Conservation (phyloP, 2,329 filamentous ascomycete species). For the Coniochaeta sp. region DNA sequence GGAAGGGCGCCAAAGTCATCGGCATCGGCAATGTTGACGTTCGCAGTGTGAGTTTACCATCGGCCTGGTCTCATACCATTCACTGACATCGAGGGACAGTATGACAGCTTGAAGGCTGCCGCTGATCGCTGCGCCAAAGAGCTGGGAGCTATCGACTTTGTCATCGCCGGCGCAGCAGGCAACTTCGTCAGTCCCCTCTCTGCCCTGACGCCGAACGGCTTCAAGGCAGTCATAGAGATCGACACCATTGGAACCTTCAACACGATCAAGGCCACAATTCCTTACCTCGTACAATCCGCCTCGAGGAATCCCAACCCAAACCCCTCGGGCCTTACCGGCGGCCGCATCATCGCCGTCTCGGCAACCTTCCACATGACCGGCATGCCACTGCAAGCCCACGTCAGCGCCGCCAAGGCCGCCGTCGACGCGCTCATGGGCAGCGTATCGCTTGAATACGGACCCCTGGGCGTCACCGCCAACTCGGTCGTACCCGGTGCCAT, state of each 20-base stretch:
- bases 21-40: constrained; percentile 79
- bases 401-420: constrained; percentile 84
- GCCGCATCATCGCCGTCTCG: constrained; percentile 83
- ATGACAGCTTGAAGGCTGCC: constrained; percentile 61
- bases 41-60: constrained; percentile 48
- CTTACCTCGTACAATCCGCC: constrained; percentile 72
- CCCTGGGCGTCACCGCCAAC: constrained; percentile 79
- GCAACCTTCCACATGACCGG: constrained; percentile 90
- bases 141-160: constrained; percentile 83
- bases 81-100: constrained; percentile 23
- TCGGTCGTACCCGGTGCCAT: constrained; percentile 86
- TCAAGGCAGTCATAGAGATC: constrained; percentile 94
- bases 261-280: constrained; percentile 85
- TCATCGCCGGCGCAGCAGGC: constrained; percentile 90
- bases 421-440: constrained; percentile 78
- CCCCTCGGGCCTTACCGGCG: constrained; percentile 61
- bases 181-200: constrained; percentile 89
- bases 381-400: constrained; percentile 79
- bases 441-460: constrained; percentile 84
- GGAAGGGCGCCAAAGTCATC: constrained; percentile 74
- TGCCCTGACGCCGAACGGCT: constrained; percentile 77
- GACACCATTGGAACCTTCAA: constrained; percentile 92
- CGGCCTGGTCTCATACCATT: constrained; percentile 14
- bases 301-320: constrained; percentile 50
- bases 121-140: constrained; percentile 75